These are phyloP conservation scores for Irpex sp. DNA, from an alignment of 1,284 basidiomycete species.

Conservation along the genomic window DNA sequence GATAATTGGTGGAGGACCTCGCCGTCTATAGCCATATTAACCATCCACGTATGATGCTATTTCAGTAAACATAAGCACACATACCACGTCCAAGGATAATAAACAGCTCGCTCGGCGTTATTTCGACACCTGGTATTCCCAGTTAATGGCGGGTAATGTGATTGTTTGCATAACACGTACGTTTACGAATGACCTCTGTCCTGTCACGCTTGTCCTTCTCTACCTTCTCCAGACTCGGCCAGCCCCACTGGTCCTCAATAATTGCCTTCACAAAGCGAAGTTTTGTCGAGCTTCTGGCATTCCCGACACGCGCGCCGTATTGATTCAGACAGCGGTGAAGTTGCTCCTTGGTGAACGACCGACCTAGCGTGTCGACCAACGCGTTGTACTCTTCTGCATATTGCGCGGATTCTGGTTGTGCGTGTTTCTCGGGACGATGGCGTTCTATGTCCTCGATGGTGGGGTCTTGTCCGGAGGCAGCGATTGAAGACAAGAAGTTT, in stretches of 20 bases:
- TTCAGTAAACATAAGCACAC: constrained; percentile 11
- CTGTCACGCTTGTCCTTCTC: constrained; percentile 46
- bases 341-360: constrained; percentile 63
- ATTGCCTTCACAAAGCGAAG: constrained; percentile 50
- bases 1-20: constrained; percentile 56
- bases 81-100: constrained; percentile 69
- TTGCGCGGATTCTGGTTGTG: constrained; percentile 34
- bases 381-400: constrained; percentile 53
- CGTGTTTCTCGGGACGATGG: constrained; percentile 38
- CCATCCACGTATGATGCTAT: background rate
- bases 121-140: constrained; percentile 43
- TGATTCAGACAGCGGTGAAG: constrained; percentile 49
- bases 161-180: constrained; percentile 33
- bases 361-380: constrained; percentile 47
- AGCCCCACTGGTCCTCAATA: constrained; percentile 62
- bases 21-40: constrained; percentile 46
- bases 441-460: constrained; percentile 54
- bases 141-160: background rate
- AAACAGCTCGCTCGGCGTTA: constrained; percentile 61
- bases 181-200: constrained; percentile 45
- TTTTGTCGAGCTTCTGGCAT: constrained; percentile 36
- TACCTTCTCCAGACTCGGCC: constrained; percentile 56
- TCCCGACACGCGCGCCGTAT: constrained; percentile 37
- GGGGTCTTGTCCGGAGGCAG: constrained; percentile 39
- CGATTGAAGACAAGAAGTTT: constrained; percentile 50